Evolutionary conservation across 352 stramenopile genomes (phyloP), one percentile per base, ranked within the genome.

Genomic region (Paralagenidium karlingii): DNA sequence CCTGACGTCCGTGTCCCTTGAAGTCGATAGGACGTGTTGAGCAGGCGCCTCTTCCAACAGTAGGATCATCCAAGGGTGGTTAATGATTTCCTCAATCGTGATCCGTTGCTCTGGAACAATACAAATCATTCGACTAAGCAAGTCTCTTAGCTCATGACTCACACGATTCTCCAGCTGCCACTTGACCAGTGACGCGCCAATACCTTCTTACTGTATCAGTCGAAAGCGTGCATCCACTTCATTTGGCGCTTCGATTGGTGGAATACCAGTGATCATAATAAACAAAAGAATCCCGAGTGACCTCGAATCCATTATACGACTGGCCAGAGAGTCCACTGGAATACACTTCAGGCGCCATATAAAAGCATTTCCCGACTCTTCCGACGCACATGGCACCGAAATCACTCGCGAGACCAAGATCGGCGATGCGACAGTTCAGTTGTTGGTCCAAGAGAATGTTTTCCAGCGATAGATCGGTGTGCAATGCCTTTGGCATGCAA

Each of bases 281-380:
- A 82, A 82, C 37, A 82, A 37, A 34, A 82, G 37, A 18, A 83
- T 61, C 0, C 68, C 68, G 5, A 83, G 61, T 24, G 68, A 83
- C 68, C 19, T 60, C 51, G 7, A 80, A 45, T 8, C 60, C 68
- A 28, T 79, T 47, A 47, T 71, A 76, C 24, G 38, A 41, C n/a
- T 47, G 44, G 9, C 34, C 38, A 2, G 40, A n/a, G 34, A 67
- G n/a, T n/a, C n/a, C n/a, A n/a, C n/a, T n/a, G n/a, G n/a, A n/a
- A n/a, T n/a, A 58, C 25, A 82, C 68, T 34, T 82, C 68, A 0
- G 68, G 68, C 0, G 68, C 68, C 68, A 83, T 80, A 41, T 80
- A 83, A 45, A 80, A 74, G 12, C 52, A 27, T 38, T 80, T 80
- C 9, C 68, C 68, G 9, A 78, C 68, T 9, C 66, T 51, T 0